phyloP scores from a whole-genome alignment of 2,329 filamentous ascomycete genomes.

The Phialocephala subalpina region DNA sequence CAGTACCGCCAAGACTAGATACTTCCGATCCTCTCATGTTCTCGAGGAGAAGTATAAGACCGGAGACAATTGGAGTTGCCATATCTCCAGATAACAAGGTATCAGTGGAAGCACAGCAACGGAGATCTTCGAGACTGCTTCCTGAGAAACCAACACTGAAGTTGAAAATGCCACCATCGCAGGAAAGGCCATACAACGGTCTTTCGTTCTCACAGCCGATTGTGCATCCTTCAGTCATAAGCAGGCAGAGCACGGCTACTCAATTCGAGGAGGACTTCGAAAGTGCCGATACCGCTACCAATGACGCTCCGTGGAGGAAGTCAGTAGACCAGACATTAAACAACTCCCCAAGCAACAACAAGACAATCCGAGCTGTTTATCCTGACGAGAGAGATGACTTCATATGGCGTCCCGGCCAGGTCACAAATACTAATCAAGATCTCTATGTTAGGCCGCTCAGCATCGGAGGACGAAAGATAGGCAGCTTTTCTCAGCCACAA shows the following conservation, averaged over 20 bases:
- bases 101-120: constrained; percentile 19
- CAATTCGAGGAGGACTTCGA: constrained; percentile 43
- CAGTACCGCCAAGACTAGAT: constrained; percentile 37
- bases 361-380: constrained; percentile 26
- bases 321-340: constrained; percentile 25
- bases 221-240: constrained; percentile 21
- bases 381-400: constrained; percentile 20
- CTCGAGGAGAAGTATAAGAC: constrained; percentile 40
- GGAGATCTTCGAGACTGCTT: constrained; percentile 41
- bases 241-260: constrained; percentile 41
- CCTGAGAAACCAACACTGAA: constrained; percentile 42
- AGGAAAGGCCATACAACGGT: constrained; percentile 12
- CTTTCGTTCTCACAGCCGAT: constrained; percentile 26
- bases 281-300: constrained; percentile 27
- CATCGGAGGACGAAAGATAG: constrained; percentile 21
- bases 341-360: constrained; percentile 27
- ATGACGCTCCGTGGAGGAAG: constrained; percentile 25
- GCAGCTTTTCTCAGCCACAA: constrained; percentile 38
- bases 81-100: constrained; percentile 38
- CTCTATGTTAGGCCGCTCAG: constrained; percentile 30
- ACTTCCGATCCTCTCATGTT: constrained; percentile 42
- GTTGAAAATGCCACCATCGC: constrained; percentile 36
- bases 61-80: constrained; percentile 42
- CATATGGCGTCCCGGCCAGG: constrained; percentile 25
- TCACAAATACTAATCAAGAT: constrained; percentile 14